A percentile compares a stretch with the other conserved stretches of the same genome.
Evolutionary conservation across 2,329 filamentous ascomycete species (phyloP).

Genomic region (Aspergillus fumigatiaffinis): DNA sequence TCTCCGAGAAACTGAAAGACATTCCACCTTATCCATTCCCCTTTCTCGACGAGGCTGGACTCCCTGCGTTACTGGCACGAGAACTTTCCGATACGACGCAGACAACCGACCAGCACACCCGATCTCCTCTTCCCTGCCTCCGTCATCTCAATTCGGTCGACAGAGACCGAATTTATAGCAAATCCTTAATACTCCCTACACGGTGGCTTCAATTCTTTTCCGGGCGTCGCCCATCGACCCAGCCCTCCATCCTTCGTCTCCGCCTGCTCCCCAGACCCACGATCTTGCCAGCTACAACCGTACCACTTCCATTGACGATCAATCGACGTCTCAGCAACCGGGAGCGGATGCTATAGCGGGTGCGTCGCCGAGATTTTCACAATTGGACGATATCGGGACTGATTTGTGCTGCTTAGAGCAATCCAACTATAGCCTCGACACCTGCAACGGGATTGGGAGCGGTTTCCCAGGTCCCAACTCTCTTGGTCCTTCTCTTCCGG

Average conservation of each 20-base stretch:
- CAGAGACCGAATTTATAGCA: slow-evolving; percentile 29
- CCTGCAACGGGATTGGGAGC: slow-evolving; percentile 21
- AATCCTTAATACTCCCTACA: slow-evolving; percentile 51
- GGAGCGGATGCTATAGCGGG: slow-evolving; percentile 41
- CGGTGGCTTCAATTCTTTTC: slow-evolving; percentile 57
- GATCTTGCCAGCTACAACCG: slow-evolving; percentile 36
- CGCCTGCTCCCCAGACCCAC: slow-evolving; percentile 36
- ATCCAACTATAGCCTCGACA: slow-evolving; percentile 19
- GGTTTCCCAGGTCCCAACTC: slow-evolving; percentile 28
- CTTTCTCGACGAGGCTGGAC: slow-evolving; percentile 22
- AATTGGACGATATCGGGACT: slow-evolving; percentile 37
- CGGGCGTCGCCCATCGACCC: slow-evolving; percentile 57
- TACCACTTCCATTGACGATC: slow-evolving; percentile 45
- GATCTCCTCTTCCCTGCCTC: slow-evolving; percentile 1
- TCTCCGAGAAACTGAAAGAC: slow-evolving; percentile 8
- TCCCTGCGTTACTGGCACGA: slow-evolving; percentile 10
- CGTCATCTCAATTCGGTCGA: slow-evolving; percentile 27
- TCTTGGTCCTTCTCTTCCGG: slow-evolving; percentile 48
- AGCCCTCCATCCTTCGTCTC: slow-evolving; percentile 44
- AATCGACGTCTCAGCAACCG: slow-evolving; percentile 45
- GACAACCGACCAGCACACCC: not conserved
- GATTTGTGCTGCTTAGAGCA: slow-evolving; percentile 29
- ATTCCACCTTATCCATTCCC: slow-evolving; percentile 15
- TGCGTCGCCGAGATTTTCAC: slow-evolving; percentile 52
- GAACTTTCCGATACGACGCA: slow-evolving; percentile 2